Base-by-base conservation (phyloP, 768 basidiomycete genomes). In the Boletus tomentosulus region DNA sequence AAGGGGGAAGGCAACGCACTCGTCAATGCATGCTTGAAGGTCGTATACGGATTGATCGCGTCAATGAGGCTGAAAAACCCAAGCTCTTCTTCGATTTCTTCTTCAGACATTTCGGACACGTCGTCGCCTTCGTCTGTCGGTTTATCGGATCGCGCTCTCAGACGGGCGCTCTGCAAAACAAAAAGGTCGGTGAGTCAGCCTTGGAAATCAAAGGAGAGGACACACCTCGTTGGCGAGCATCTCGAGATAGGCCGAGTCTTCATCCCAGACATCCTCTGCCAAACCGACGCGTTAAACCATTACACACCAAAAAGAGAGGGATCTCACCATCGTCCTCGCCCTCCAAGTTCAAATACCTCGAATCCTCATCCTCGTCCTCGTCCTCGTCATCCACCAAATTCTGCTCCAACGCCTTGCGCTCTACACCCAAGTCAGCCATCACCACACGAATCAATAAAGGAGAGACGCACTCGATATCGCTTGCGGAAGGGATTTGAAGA, bases 61-160 rank as follows among this genome's bases (percentile, higher is more conserved):
- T 95, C 93, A 38, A 95, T 77, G 45, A 90, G 83, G 62, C 89
- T 92, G 67, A 92, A 82, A 69, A 87, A 92, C 6, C 89, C 86
- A 9, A 94, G 79, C 66, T 95, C 92, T 63, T 95, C 91, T 47
- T 84, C 82, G 50, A 92, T 84, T 1, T 77, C 81, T 15, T 80
- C 84, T 10, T 78, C 79, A 4, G 73, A 74, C 0, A 72, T 76
- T 0, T 76, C 75, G 0, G 76, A 71, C 4, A 49, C 61, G 1
- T 73, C 74, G 8, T 68, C 76, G 1, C 65, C 55, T 31, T 33
- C 44, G 1, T 46, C 60, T 5, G 46, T 45, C 34, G 56, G 56
- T 58, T 77, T 78, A 51, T 82, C 79, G 8, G 80, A 77, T 55
- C 80, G 80, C 58, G 83, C 80, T 57, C 88, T 81, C 55, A 89